Evolutionary conservation across 2,329 filamentous ascomycete genomes (phyloP), one percentile per base, ranked within the genome.

Genomic region (Fusarium sulawesiense): DNA sequence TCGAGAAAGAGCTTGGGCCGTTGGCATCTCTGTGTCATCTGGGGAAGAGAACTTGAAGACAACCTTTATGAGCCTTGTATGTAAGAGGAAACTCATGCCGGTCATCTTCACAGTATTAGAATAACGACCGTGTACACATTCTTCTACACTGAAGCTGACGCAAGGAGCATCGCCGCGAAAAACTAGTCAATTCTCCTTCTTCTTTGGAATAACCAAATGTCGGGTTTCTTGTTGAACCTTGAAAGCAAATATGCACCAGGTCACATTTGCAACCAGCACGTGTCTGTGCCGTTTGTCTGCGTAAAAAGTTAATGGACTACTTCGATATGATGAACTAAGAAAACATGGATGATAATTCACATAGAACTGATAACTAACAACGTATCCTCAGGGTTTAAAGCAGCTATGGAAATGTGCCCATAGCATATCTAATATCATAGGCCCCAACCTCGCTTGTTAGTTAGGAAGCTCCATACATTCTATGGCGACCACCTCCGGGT

Each of bases 271-370:
- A 57, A 41, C 51, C 59, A 71, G 56, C 70, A 75, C 72, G 72
- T 75, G 72, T 72, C 56, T 73, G 58, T 46, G 68, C 70, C 70
- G 64, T 75, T 72, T 70, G 61, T 70, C 70, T 74, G 72, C 68
- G 68, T 69, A 62, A 53, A 55, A 37, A 71, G 56, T 44, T 53
- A 62, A 70, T 56, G 64, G 64, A 69, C 51, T 21, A 59, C 51
- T 51, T 46, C 54, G 56, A 51, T 68, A 46, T 34, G 34, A 55
- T 53, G 41, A 27, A 42, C n/a, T 30, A 62, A 44, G 30, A 51
- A 45, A 32, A 45, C 27, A 54, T 57, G 54, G 32, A 47, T 42
- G 62, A 64, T 64, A 54, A 21, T 59, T 51, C 62, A 25, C 57
- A 63, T 41, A 34, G 48, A 56, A 68, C 18, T n/a, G 9, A 44